These are phyloP conservation scores for Ophiosphaerella korrae DNA, from an alignment of 2,329 filamentous ascomycete species.

Conservation along the genomic window DNA sequence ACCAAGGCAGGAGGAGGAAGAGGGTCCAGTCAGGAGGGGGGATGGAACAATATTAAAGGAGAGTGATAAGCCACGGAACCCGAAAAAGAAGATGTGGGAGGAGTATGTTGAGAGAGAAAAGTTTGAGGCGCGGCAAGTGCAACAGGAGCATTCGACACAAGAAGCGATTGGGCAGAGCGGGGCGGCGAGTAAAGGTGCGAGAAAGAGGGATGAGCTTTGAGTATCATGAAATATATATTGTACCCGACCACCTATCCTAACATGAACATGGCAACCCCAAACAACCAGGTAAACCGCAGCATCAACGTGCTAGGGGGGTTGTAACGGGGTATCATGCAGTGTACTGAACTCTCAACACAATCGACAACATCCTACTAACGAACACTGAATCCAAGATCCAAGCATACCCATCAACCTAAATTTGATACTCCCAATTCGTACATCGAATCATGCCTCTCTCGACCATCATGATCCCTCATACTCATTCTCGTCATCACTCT, in stretches of 20 bases:
- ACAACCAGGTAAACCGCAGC: no score
- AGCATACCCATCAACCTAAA: no score
- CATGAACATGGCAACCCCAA: no score
- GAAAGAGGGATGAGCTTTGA: conserved; percentile 34
- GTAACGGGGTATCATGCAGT: no score
- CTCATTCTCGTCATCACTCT: conserved; percentile 13
- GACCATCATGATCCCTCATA: neutral
- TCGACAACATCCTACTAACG: no score
- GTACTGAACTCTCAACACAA: no score
- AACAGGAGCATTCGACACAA: conserved; percentile 13
- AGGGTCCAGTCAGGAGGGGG: conserved; percentile 46
- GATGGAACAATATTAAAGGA: conserved; percentile 54
- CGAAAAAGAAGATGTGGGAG: conserved; percentile 68
- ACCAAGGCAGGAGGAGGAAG: conserved; percentile 31
- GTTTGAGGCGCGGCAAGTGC: conserved; percentile 25
- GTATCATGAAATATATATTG: neutral
- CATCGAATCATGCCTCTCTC: no score
- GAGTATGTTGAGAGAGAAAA: conserved; percentile 48
- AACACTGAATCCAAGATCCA: no score
- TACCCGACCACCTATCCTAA: neutral
- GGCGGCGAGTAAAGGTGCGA: conserved; percentile 1
- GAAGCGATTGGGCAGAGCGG: conserved; percentile 8
- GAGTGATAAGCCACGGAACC: conserved; percentile 54
- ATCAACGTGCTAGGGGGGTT: no score
- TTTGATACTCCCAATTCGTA: no score